A percentile compares a stretch with the other conserved stretches of the same genome.
These are phyloP conservation scores for Dacryopinax spathularia DNA, from an alignment of 768 basidiomycete genomes.

Conservation along the genomic window DNA sequence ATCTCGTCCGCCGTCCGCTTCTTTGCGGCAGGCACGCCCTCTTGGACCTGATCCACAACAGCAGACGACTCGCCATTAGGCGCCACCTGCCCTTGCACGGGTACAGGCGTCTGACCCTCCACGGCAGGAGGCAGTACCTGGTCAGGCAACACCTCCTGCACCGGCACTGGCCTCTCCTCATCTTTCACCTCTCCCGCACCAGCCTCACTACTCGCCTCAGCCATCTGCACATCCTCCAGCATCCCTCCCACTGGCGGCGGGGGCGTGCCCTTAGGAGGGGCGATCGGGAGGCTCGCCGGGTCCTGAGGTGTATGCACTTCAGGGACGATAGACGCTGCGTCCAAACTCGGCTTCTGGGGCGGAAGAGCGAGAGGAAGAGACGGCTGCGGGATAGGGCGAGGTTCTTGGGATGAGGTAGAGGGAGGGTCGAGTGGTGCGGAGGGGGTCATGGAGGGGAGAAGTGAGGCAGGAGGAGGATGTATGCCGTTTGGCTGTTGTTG, in stretches of 20 bases:
- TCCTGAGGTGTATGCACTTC: conserved; percentile 34
- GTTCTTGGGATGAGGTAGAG: conserved; percentile 42
- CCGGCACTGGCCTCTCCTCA: neutral
- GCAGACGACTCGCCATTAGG: too few relatives aligned
- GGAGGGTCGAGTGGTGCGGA: conserved; percentile 32
- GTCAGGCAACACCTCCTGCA: neutral
- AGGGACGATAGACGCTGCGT: conserved; percentile 34
- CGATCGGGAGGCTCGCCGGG: conserved; percentile 33
- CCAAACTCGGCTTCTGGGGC: conserved; percentile 30
- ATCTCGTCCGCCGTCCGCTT: neutral
- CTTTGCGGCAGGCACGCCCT: neutral
- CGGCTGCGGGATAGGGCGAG: conserved; percentile 55
- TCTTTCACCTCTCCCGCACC: neutral
- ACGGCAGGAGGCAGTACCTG: neutral
- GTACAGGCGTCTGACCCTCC: neutral
- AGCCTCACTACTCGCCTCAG: conserved; percentile 20
- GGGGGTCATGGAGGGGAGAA: conserved; percentile 39
- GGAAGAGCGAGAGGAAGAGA: conserved; percentile 36
- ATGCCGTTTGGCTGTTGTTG: neutral
- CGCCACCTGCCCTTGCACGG: too few relatives aligned
- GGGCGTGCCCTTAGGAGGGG: conserved; percentile 34
- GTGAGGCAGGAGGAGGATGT: neutral
- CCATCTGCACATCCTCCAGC: conserved; percentile 44
- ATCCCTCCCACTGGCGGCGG: conserved; percentile 34
- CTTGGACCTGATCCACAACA: neutral